These are phyloP conservation scores for Oryza meridionalis DNA, from an alignment of 176 grass and related monocot genomes.

Conservation along the genomic window DNA sequence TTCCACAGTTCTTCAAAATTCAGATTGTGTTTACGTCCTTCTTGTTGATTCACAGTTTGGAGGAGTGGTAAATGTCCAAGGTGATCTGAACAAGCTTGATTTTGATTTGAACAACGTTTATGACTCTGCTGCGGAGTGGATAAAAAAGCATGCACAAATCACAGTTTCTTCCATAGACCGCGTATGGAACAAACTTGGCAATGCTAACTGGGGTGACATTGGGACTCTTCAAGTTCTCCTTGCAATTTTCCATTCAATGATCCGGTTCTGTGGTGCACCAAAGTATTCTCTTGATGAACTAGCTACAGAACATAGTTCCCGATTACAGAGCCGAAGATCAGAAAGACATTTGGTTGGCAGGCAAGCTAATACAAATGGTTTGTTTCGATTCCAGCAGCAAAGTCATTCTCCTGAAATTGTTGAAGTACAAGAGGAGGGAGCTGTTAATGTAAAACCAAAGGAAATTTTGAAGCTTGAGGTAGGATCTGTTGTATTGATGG, in stretches of 20 bases:
- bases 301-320: conserved; percentile 80
- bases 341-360: conserved; percentile 84
- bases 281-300: conserved; percentile 86
- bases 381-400: conserved; percentile 73
- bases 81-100: conserved; percentile 85
- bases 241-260: conserved; percentile 82
- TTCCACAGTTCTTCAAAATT: conserved; percentile 66
- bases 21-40: conserved; percentile 82
- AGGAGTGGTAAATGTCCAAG: conserved; percentile 85
- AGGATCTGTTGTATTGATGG: conserved; percentile 79
- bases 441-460: conserved; percentile 58
- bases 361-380: conserved; percentile 70
- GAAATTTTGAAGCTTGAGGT: conserved; percentile 83
- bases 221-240: conserved; percentile 88
- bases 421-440: conserved; percentile 72
- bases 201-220: conserved; percentile 96
- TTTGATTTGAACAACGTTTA: conserved; percentile 88
- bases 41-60: conserved; percentile 97
- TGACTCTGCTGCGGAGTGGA: conserved; percentile 86
- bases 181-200: conserved; percentile 98
- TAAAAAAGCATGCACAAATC: conserved; percentile 76
- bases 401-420: conserved; percentile 94
- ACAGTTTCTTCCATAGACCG: conserved; percentile 79
- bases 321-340: conserved; percentile 85
- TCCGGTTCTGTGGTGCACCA: conserved; percentile 79